Percentiles rank a stretch among this genome's conserved stretches.
Conservation (phyloP, 2,329 filamentous ascomycete species). For the Aspergillus melleus region DNA sequence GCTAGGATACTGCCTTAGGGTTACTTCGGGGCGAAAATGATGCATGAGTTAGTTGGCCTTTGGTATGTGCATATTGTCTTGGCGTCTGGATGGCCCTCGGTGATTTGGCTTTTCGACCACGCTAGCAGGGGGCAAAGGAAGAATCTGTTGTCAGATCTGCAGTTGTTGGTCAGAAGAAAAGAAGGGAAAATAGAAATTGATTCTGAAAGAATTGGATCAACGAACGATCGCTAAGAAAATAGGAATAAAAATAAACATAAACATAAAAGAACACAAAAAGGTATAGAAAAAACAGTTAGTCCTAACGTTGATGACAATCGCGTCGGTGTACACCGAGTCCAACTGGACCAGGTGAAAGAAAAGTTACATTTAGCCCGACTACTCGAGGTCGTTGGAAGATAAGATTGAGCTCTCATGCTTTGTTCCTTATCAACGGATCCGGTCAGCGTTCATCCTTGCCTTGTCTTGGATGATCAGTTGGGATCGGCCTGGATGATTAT, state of each 20-base stretch:
- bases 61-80: slow-evolving; percentile 5
- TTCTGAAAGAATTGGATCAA: background rate
- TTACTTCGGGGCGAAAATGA: slow-evolving; percentile 1
- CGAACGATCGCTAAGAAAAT: background rate
- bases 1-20: background rate
- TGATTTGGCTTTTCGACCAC: slow-evolving; percentile 5
- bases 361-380: background rate
- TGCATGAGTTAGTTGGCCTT: slow-evolving; percentile 4
- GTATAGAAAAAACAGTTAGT: background rate
- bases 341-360: background rate
- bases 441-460: background rate
- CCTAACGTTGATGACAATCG: background rate
- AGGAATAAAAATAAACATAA: too few species aligned
- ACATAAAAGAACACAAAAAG: background rate
- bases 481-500: background rate
- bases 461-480: background rate
- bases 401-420: background rate
- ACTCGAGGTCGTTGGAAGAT: background rate
- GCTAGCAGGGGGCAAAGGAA: slow-evolving; percentile 6
- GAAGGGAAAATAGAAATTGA: background rate
- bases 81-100: background rate
- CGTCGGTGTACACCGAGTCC: background rate
- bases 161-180: background rate
- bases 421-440: background rate
- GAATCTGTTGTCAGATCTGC: slow-evolving; percentile 11